Evolutionary conservation across 2,329 filamentous ascomycete genomes (phyloP).

Genomic region (Aspergillus sp.): DNA sequence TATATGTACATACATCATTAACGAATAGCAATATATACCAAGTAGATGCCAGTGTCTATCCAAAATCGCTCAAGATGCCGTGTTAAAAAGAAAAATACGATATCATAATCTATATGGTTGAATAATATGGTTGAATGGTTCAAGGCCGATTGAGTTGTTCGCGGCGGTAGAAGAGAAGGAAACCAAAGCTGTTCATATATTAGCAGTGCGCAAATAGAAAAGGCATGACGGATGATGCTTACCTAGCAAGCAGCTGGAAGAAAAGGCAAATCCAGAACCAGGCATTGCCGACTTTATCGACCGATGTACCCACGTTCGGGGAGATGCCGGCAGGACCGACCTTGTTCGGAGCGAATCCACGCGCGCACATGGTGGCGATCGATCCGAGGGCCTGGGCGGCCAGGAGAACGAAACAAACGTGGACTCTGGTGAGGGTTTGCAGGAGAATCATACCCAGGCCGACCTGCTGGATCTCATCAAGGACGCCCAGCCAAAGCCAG

Average conservation of each 20-base stretch:
- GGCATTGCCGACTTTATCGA: constrained; percentile 42
- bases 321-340: constrained; percentile 61
- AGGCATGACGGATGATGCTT: constrained; percentile 34
- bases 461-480: constrained; percentile 62
- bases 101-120: no score
- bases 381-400: constrained; percentile 59
- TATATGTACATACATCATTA: no score
- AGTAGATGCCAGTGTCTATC: no score
- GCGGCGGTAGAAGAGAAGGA: constrained; percentile 41
- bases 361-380: constrained; percentile 57
- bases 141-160: constrained; percentile 42
- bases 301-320: constrained; percentile 53
- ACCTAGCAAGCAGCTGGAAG: constrained; percentile 55
- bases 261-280: constrained; percentile 60
- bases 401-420: constrained; percentile 59
- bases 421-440: constrained; percentile 60
- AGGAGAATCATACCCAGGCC: constrained; percentile 65
- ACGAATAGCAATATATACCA: no score
- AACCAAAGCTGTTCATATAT: constrained; percentile 26
- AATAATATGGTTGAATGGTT: constrained; percentile 1
- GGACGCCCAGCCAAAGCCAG: constrained; percentile 64
- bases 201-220: neutral
- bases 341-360: constrained; percentile 57
- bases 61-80: no score
- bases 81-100: no score